Percentiles rank a stretch among this genome's conserved stretches.
Conservation (phyloP, 768 basidiomycete species). For the Artomyces pyxidatus region DNA sequence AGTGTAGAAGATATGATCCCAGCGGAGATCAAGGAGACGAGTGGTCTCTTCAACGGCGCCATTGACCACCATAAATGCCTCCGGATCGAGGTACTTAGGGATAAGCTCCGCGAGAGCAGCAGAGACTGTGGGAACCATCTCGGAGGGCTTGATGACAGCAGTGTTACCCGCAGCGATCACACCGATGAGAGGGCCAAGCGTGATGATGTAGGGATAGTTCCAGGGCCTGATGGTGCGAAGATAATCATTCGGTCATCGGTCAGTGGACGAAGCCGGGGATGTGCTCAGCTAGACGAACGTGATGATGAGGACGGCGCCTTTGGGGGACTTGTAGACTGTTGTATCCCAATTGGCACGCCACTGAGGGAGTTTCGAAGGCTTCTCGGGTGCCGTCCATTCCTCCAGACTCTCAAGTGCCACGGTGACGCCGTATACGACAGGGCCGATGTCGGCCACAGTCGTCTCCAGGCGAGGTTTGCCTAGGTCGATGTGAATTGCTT, state of each 20-base stretch:
- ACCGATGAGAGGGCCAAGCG: conserved; percentile 15
- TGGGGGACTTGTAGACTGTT: conserved; percentile 18
- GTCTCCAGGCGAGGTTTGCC: conserved; percentile 18
- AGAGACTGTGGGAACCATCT: conserved; percentile 16
- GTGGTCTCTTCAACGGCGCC: conserved; percentile 20
- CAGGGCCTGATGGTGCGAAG: conserved; percentile 7
- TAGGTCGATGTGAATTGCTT: conserved; percentile 17
- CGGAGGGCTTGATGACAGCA: conserved; percentile 24
- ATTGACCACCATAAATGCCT: conserved; percentile 17
- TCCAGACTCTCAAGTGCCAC: conserved; percentile 17
- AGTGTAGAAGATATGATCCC: conserved; percentile 38
- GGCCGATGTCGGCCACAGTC: conserved; percentile 15
- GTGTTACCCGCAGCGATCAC: conserved; percentile 25
- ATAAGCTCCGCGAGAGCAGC: conserved; percentile 19
- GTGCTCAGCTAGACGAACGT: conserved; percentile 4
- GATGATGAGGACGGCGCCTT: conserved; percentile 20
- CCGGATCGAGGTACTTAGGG: conserved; percentile 24
- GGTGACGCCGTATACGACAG: conserved; percentile 12
- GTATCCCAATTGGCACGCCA: conserved; percentile 17
- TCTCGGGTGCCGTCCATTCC: conserved; percentile 18
- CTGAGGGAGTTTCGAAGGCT: conserved; percentile 5
- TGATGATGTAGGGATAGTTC: conserved; percentile 14
- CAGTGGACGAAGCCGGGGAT: neutral
- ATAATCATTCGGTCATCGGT: too few species aligned
- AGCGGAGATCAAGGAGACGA: conserved; percentile 31